These are phyloP conservation scores for Penicillium lividum DNA, from an alignment of 495 filamentous ascomycete genomes.

Conservation along the genomic window DNA sequence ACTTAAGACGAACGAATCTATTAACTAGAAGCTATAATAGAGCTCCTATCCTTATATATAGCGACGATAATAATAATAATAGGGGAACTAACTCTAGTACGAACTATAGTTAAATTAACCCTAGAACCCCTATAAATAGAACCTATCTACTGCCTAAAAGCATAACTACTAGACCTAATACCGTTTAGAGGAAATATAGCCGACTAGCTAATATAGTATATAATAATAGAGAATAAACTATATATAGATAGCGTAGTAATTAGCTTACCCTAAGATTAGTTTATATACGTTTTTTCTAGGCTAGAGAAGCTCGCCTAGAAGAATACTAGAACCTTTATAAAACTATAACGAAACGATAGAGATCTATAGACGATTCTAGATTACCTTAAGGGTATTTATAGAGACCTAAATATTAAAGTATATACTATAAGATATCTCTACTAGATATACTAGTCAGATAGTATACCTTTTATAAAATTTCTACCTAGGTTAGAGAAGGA, in stretches of 20 bases:
- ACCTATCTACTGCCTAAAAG: not conserved
- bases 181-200: constrained; percentile 1
- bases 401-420: constrained; percentile 9
- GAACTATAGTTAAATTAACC: not conserved
- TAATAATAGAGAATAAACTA: not conserved
- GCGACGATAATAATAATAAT: constrained; percentile 4
- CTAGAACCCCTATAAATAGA: not conserved
- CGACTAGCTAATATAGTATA: constrained; percentile 5
- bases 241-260: constrained; percentile 6
- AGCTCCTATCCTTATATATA: too few species aligned
- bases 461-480: not conserved
- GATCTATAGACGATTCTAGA: constrained; percentile 1
- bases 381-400: not conserved
- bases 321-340: constrained; percentile 10
- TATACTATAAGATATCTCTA: not conserved
- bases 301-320: constrained; percentile 11
- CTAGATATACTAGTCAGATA: constrained; percentile 4
- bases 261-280: constrained; percentile 2
- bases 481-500: too few species aligned
- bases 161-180: not conserved
- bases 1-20: constrained; percentile 2
- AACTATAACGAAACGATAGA: constrained; percentile 1
- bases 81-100: not conserved
- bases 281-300: constrained; percentile 11
- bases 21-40: constrained; percentile 1